phyloP scores from a whole-genome alignment of 441 rosid genomes.

The Hura crepitans region DNA sequence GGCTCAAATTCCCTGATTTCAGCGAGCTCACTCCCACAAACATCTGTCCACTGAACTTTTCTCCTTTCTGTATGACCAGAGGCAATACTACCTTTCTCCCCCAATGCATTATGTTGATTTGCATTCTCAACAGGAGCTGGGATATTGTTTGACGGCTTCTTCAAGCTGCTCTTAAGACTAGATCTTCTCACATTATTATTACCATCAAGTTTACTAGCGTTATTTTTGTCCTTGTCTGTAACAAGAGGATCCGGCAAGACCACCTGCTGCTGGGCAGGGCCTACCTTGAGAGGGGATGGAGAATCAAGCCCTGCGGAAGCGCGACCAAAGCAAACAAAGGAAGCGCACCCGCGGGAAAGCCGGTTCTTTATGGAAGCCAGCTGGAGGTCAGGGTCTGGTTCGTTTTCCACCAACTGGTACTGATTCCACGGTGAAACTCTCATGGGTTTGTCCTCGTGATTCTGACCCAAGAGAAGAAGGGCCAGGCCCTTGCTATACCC shows the following conservation, averaged over 20 bases:
- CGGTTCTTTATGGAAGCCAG: constrained; percentile 84
- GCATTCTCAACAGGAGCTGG: constrained; percentile 36
- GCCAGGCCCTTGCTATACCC: constrained; percentile 91
- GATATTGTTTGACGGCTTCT: constrained; percentile 47
- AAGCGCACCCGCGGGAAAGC: constrained; percentile 71
- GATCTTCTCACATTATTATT: constrained; percentile 39
- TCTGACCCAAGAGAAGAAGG: constrained; percentile 89
- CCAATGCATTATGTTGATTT: constrained; percentile 33
- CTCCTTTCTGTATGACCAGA: constrained; percentile 52
- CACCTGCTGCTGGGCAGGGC: constrained; percentile 63
- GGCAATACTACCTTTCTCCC: constrained; percentile 39
- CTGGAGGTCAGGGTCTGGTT: constrained; percentile 69
- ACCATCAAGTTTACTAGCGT: constrained; percentile 34
- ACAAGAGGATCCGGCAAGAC: constrained; percentile 40
- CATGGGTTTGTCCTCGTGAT: constrained; percentile 69
- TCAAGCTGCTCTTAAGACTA: constrained; percentile 72
- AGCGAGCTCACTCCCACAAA: constrained; percentile 73
- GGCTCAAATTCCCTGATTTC: constrained; percentile 94
- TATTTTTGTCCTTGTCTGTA: constrained; percentile 38
- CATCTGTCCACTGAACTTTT: constrained; percentile 96
- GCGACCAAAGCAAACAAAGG: constrained; percentile 82
- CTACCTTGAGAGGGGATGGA: constrained; percentile 73
- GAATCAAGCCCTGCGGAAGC: constrained; percentile 70
- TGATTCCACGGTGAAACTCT: constrained; percentile 94
- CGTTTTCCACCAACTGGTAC: constrained; percentile 89